Evolutionary conservation across 306 rosid species (phyloP).

Genomic region (Prunus mume): DNA sequence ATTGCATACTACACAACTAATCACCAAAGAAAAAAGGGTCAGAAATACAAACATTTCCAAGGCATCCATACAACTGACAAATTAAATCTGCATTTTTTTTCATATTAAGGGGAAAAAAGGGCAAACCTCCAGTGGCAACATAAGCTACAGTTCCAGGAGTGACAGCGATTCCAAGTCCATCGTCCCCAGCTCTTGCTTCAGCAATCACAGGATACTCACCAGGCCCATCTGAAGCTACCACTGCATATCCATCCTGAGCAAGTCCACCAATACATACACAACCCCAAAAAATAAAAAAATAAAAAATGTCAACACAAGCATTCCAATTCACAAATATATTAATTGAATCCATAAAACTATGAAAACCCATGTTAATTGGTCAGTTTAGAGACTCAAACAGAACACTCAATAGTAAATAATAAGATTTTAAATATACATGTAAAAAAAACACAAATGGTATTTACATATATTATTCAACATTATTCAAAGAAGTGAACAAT

Average conservation of each 20-base stretch:
- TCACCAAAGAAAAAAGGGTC: too few species aligned
- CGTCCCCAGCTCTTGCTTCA: slow-evolving; percentile 81
- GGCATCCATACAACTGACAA: not conserved
- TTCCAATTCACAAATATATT: not conserved
- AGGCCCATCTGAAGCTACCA: slow-evolving; percentile 81
- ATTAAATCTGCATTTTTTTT: not conserved
- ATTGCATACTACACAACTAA: too few species aligned
- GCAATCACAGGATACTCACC: slow-evolving; percentile 73
- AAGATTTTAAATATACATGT: too few species aligned
- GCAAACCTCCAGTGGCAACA: slow-evolving; percentile 82
- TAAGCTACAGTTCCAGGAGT: slow-evolving; percentile 77
- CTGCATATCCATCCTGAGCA: slow-evolving; percentile 87
- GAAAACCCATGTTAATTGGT: too few species aligned
- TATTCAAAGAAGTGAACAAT: too few species aligned
- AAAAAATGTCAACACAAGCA: not conserved
- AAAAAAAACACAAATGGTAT: too few species aligned
- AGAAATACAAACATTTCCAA: not conserved
- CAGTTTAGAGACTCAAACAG: too few species aligned
- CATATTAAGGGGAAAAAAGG: not conserved
- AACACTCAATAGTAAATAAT: too few species aligned
- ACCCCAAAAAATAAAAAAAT: not conserved
- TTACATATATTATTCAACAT: too few species aligned
- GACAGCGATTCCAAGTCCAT: slow-evolving; percentile 57
- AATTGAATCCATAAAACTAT: not conserved
- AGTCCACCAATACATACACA: not conserved